Conservation (phyloP, 129 eudicot species). For the Arctium lappa region DNA sequence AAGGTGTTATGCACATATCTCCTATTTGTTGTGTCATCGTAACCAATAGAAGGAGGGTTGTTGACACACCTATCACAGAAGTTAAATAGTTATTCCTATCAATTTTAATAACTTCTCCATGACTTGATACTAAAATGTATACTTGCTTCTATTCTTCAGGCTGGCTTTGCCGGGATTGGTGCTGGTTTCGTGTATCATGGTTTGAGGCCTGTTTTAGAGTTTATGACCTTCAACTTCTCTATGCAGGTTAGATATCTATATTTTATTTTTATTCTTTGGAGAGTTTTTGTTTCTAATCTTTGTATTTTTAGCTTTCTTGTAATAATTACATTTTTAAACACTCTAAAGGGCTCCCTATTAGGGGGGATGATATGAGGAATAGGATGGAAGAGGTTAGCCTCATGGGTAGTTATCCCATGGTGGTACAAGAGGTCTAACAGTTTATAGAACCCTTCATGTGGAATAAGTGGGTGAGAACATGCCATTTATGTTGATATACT, state of each 20-base stretch:
- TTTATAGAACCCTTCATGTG: too few species aligned
- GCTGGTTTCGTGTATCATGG: slow-evolving; percentile 79
- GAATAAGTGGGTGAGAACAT: too few species aligned
- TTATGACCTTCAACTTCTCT: slow-evolving; percentile 54
- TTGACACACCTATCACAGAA: slow-evolving; percentile 86
- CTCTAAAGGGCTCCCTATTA: too few species aligned
- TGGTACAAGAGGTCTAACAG: too few species aligned
- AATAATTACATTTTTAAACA: too few species aligned
- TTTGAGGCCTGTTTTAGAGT: slow-evolving; percentile 39
- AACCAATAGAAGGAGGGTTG: slow-evolving; percentile 43
- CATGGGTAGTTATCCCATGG: too few species aligned
- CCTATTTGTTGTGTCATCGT: too few species aligned
- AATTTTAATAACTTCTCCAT: background rate
- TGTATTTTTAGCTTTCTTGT: background rate
- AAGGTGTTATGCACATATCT: too few species aligned
- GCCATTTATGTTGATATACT: too few species aligned
- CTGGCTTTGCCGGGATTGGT: slow-evolving; percentile 79
- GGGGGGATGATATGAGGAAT: too few species aligned
- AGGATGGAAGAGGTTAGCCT: too few species aligned
- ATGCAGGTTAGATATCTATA: slow-evolving; percentile 57
- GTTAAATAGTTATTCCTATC: slow-evolving; percentile 20
- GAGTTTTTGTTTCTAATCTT: background rate
- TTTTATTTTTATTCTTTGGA: background rate
- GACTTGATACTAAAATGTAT: background rate
- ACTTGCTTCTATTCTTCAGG: slow-evolving; percentile 38